phyloP scores from a whole-genome alignment of 176 grass and related monocot species.

The Cenchrus fungigraminus region DNA sequence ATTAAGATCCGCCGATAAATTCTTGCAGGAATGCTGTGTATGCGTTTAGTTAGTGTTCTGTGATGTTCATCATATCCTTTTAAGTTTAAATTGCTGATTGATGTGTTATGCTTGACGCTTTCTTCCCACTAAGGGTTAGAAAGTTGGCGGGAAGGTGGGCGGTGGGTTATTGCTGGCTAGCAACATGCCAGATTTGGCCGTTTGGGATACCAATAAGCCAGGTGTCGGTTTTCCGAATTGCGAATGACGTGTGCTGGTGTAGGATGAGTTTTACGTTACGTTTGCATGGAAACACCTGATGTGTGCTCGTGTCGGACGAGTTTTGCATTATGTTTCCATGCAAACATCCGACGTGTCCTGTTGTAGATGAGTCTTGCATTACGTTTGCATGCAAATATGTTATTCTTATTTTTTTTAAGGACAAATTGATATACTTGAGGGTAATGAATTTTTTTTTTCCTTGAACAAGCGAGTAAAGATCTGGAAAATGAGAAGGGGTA shows the following conservation, averaged over 20 bases:
- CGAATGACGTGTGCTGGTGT: neutral
- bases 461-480: no score
- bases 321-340: conserved; percentile 13
- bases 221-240: neutral
- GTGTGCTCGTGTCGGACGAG: neutral
- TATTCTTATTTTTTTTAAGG: neutral
- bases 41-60: neutral
- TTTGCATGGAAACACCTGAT: conserved; percentile 1
- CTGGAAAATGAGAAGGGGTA: no score
- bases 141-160: neutral
- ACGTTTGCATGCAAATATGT: neutral
- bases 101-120: neutral
- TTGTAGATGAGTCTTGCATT: conserved; percentile 6
- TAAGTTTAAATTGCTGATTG: neutral
- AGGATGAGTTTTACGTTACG: neutral
- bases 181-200: neutral
- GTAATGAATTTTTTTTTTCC: no score
- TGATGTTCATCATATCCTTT: neutral
- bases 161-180: neutral
- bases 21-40: neutral
- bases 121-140: neutral
- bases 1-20: neutral
- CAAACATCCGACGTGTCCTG: neutral
- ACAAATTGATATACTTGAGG: neutral
- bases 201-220: neutral